Evolutionary conservation across 805 yeast species (phyloP), one percentile per base, ranked within the genome.

Genomic region (Sugiyamaella boreocaroliniensis): DNA sequence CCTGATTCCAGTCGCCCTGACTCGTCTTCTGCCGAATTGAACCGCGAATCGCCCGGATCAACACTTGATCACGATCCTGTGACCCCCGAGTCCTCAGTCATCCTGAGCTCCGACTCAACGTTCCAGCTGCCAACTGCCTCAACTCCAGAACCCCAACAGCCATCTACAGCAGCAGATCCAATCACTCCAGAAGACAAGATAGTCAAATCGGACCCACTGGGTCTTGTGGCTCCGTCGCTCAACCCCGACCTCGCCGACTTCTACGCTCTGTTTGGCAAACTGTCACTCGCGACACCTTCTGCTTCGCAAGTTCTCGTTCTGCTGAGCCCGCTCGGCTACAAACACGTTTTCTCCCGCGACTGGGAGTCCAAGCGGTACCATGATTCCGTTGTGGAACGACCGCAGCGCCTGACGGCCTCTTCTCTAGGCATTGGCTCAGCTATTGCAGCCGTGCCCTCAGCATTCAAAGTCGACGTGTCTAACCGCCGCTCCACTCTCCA

Each of bases 351-450:
- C 65, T 82, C 87, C 4, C 74, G 96, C 40, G 71, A 72, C 29
- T 87, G 96, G 96, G 89, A 82, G 2, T 71, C 86, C 7, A 85
- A 83, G 63, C 67, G 80, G 0, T 83, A 84, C 60, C 66, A 77
- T 43, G 71, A 83, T 15, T 79, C 89, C 0, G 83, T 87, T 37
- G 92, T 87, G 22, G 96, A 87, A 67, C 71, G 92, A 45, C 96
- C 96, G 1, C 90, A 87, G 66, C 72, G 96, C 29, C 68, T 87
- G 45, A 72, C 83, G 51, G 93, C 95, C 0, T 74, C 83, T 8
- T 81, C 88, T n/a, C 71, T 87, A 54, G 96, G 96, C 0, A 77
- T 87, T 20, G 78, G 89, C 0, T 83, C 89, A 1, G 92, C 95
- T 0, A 64, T 83, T 19, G 76, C 89, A 1, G 79, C 79, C 43